Conservation (phyloP, 2,329 filamentous ascomycete species). For the Calonectria crousiana region DNA sequence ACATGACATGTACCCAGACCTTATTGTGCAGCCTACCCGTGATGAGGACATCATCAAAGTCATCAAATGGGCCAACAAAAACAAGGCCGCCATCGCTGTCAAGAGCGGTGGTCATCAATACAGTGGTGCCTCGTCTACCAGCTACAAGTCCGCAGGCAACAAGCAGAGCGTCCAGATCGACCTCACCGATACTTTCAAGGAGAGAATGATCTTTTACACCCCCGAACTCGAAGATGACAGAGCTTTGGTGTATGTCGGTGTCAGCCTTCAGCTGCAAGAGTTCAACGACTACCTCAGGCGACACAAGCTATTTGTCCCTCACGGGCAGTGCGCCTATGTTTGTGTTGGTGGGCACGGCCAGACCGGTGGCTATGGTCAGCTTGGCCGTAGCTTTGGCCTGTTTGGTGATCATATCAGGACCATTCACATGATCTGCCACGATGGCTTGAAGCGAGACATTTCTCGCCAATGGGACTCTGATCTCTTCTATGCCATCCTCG, state of each 20-base stretch:
- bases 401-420: not conserved
- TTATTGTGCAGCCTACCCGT: no score
- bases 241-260: not conserved
- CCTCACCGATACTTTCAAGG: not conserved
- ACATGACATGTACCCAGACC: no score
- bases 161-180: not conserved
- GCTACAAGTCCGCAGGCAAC: no score
- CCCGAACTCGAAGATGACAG: not conserved
- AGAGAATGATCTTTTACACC: no score
- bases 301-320: not conserved
- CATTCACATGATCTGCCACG: not conserved
- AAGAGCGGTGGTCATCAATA: constrained; percentile 1
- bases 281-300: not conserved
- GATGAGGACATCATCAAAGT: no score
- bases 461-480: no score
- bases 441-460: no score
- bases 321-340: not conserved
- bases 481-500: no score
- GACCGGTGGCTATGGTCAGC: no score
- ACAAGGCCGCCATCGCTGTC: not conserved
- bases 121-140: not conserved
- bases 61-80: not conserved
- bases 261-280: not conserved
- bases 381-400: not conserved
- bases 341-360: not conserved